Percentiles rank a stretch among this genome's conserved stretches.
phyloP scores from a whole-genome alignment of 805 yeast species.

The Wickerhamiella siamensis region DNA sequence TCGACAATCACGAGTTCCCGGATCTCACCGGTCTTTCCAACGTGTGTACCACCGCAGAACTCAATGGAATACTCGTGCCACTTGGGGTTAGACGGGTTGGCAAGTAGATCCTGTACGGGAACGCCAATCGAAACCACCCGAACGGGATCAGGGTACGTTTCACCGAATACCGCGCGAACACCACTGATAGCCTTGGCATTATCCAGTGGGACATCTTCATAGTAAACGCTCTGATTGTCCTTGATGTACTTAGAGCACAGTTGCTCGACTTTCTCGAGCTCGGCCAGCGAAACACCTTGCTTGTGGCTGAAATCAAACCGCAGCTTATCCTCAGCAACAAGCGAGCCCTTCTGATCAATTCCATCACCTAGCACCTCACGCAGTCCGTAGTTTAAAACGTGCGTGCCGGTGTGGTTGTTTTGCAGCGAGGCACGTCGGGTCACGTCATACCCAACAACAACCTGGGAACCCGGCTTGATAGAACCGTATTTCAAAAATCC shows the following conservation, averaged over 20 bases:
- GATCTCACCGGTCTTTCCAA: conserved; percentile 80
- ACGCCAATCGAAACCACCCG: conserved; percentile 94
- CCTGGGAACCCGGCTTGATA: conserved; percentile 49
- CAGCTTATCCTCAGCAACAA: conserved; percentile 88
- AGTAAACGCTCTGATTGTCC: conserved; percentile 55
- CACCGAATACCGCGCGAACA: conserved; percentile 96
- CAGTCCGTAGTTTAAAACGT: conserved; percentile 77
- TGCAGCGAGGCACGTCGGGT: conserved; percentile 91
- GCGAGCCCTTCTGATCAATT: conserved; percentile 91
- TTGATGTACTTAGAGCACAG: conserved; percentile 60
- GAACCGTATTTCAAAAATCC: conserved; percentile 72
- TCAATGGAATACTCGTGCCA: conserved; percentile 78
- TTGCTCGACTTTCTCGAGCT: conserved; percentile 60
- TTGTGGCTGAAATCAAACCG: conserved; percentile 95
- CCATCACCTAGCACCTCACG: conserved; percentile 75
- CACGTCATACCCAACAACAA: conserved; percentile 81
- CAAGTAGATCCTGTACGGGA: conserved; percentile 67
- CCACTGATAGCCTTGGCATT: conserved; percentile 65
- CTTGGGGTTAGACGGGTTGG: conserved; percentile 51
- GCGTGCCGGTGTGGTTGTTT: conserved; percentile 98
- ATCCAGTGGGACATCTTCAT: conserved; percentile 67
- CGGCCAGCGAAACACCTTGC: conserved; percentile 59
- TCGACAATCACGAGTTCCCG: conserved; percentile 80
- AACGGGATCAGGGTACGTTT: conserved; percentile 97
- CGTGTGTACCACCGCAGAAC: conserved; percentile 99